Conservation (phyloP, 139 green algal genomes). For the Axilococcus clingmanii region DNA sequence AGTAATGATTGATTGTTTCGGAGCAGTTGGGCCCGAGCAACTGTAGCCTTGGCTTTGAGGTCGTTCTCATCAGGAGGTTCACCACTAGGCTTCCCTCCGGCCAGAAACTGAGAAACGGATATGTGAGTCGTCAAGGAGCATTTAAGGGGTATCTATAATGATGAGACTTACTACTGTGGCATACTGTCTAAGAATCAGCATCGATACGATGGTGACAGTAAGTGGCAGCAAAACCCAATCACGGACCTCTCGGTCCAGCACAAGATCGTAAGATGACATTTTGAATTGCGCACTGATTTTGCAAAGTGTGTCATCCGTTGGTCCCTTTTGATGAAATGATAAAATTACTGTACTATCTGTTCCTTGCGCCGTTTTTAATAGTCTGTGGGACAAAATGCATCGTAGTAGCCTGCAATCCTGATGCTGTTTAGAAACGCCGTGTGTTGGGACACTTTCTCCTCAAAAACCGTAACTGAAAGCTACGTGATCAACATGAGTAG, state of each 20-base stretch:
- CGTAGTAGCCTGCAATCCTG: too few relatives aligned
- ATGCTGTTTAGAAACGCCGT: too few relatives aligned
- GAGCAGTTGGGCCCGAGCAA: slow-evolving; percentile 45
- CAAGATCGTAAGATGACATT: slow-evolving; percentile 41
- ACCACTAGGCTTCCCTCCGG: slow-evolving; percentile 5
- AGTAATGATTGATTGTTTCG: slow-evolving; percentile 30
- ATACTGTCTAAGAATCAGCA: slow-evolving; percentile 85
- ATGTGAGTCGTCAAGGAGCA: not conserved
- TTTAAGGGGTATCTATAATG: not conserved
- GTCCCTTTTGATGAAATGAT: too few relatives aligned
- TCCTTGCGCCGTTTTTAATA: too few relatives aligned
- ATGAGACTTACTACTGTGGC: slow-evolving; percentile 27
- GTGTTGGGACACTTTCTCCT: too few relatives aligned
- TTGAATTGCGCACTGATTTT: too few relatives aligned
- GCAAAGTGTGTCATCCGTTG: too few relatives aligned
- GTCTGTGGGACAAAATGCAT: too few relatives aligned
- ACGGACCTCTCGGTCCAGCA: slow-evolving; percentile 66
- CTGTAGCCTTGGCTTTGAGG: slow-evolving; percentile 45
- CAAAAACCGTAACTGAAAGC: too few relatives aligned
- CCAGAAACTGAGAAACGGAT: not conserved
- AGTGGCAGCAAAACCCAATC: slow-evolving; percentile 88
- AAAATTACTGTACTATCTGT: too few relatives aligned
- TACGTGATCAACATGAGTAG: too few relatives aligned
- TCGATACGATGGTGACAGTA: slow-evolving; percentile 72
- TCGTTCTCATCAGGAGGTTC: slow-evolving; percentile 22